Conservation (phyloP, 2,329 filamentous ascomycete genomes). For the Hypoxylon sp. region DNA sequence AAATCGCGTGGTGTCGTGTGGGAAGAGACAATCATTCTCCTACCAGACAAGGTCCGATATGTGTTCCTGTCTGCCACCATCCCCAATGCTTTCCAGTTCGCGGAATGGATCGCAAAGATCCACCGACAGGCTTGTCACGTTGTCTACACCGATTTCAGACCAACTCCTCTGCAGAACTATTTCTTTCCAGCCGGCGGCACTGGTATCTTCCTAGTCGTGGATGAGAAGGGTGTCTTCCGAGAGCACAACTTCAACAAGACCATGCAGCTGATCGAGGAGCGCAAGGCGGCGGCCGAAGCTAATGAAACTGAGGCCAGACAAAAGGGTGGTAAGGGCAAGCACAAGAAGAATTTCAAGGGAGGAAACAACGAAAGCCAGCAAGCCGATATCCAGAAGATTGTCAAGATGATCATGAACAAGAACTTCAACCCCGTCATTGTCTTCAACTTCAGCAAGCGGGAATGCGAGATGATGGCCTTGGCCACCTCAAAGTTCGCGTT, state of each 20-base stretch:
- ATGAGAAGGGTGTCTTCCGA: constrained; percentile 95
- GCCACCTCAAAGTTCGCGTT: constrained; percentile 90
- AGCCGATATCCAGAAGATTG: constrained; percentile 95
- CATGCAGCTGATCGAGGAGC: constrained; percentile 90
- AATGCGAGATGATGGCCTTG: constrained; percentile 92
- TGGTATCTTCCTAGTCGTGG: constrained; percentile 93
- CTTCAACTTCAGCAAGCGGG: constrained; percentile 99
- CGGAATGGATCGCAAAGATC: constrained; percentile 98
- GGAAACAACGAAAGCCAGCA: constrained; percentile 75
- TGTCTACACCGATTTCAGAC: constrained; percentile 98
- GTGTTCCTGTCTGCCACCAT: constrained; percentile 99
- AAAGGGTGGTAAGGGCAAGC: constrained; percentile 90
- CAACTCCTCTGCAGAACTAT: constrained; percentile 96
- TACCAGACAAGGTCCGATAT: constrained; percentile 98
- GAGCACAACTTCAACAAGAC: constrained; percentile 98
- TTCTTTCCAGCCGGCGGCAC: constrained; percentile 95
- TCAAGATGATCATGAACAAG: constrained; percentile 98
- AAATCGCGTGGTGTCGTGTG: constrained; percentile 95
- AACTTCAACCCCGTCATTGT: constrained; percentile 98
- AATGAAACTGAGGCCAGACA: constrained; percentile 83
- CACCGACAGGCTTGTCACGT: constrained; percentile 98
- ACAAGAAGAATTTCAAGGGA: constrained; percentile 93
- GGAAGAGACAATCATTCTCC: constrained; percentile 98
- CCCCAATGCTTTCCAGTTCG: constrained; percentile 98
- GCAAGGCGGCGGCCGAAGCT: constrained; percentile 86